These are phyloP conservation scores for Cladosporium sp. DNA, from an alignment of 2,329 filamentous ascomycete species.

Conservation along the genomic window DNA sequence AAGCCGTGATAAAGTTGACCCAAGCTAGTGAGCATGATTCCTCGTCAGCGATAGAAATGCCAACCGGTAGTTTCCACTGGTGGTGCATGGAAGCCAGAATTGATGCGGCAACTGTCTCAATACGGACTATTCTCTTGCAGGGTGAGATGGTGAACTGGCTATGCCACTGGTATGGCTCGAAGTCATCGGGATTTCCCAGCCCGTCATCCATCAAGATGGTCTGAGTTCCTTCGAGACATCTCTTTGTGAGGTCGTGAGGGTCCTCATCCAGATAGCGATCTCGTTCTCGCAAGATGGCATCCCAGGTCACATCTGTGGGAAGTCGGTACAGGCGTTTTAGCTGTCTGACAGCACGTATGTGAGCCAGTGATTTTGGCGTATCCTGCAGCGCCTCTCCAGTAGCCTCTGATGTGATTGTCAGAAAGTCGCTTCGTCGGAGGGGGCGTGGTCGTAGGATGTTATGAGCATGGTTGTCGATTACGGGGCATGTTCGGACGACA, in stretches of 20 bases:
- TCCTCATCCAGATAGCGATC: conserved; percentile 42
- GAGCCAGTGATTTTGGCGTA: conserved; percentile 58
- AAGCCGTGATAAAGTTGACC: conserved; percentile 45
- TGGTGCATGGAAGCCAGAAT: conserved; percentile 49
- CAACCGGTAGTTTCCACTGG: conserved; percentile 25
- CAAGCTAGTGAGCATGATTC: conserved; percentile 31
- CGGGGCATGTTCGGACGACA: conserved; percentile 40
- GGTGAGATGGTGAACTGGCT: conserved; percentile 58
- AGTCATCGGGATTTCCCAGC: conserved; percentile 51
- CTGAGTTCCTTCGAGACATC: conserved; percentile 68
- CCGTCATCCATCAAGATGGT: conserved; percentile 76
- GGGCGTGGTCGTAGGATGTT: conserved; percentile 56
- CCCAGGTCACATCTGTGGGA: conserved; percentile 53
- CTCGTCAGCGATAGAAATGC: conserved; percentile 26
- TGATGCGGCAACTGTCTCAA: conserved; percentile 66
- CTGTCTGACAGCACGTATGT: conserved; percentile 65
- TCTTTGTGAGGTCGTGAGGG: conserved; percentile 53
- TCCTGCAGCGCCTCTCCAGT: conserved; percentile 61
- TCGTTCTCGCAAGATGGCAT: conserved; percentile 48
- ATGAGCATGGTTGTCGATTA: conserved; percentile 71
- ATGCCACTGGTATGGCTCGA: conserved; percentile 60
- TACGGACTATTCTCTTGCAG: conserved; percentile 70
- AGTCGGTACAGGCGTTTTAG: conserved; percentile 62
- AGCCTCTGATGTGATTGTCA: conserved; percentile 69
- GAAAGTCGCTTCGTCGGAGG: conserved; percentile 48